These are phyloP conservation scores for Aspergillus oerlinghausenensis DNA, from an alignment of 2,329 filamentous ascomycete genomes.

Conservation along the genomic window DNA sequence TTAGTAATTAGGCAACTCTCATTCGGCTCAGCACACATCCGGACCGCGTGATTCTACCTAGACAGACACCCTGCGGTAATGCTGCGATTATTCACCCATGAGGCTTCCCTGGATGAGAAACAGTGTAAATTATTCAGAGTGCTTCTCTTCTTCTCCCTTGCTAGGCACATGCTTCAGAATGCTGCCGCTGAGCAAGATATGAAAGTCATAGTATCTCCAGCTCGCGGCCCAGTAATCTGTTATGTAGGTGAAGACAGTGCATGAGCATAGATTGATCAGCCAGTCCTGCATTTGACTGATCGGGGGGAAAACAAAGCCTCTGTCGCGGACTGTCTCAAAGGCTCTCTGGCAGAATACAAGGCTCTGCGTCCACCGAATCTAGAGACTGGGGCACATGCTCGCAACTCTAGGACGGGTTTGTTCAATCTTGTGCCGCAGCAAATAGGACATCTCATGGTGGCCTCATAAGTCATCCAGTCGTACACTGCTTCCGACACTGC, in stretches of 20 bases:
- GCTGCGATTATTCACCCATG: background rate
- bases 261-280: background rate
- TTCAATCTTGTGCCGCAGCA: background rate
- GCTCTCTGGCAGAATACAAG: background rate
- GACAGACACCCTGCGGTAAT: background rate
- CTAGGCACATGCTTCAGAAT: background rate
- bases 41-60: background rate
- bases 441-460: too few species aligned
- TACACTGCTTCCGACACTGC: too few species aligned
- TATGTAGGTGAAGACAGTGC: background rate
- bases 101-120: background rate
- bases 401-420: background rate
- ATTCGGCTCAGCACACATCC: background rate
- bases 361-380: background rate
- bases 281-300: background rate
- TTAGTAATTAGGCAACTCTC: background rate
- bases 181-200: background rate
- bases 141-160: background rate
- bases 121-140: background rate
- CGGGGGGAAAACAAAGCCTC: background rate
- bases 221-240: background rate
- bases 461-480: too few species aligned
- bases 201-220: background rate
- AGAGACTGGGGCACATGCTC: background rate
- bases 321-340: background rate